Base-by-base conservation (phyloP, 2,329 filamentous ascomycete genomes). In the Colletotrichum sp. region DNA sequence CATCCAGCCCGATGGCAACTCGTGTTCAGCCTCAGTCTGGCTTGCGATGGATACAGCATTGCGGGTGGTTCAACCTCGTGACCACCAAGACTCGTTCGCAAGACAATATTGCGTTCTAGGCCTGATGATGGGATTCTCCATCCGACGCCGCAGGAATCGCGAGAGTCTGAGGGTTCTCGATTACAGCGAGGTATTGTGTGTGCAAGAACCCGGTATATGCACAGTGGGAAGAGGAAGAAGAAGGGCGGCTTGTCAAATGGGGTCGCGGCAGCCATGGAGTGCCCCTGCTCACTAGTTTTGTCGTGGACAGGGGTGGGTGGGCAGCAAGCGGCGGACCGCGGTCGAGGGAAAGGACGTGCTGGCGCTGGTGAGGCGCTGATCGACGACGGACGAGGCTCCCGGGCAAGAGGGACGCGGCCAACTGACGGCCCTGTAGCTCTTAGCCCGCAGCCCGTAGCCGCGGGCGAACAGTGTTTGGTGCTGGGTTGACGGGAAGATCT, bases 271-370 rank as follows among this genome's bases (percentile, higher is more conserved):
- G 44, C 49, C 65, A 73, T 76, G 73, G 70, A 36, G 18, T 3
- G 28, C 55, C 72, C 72, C 63, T 72, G 72, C 55, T 69, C 59
- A 7, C 34, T 69, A 69, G 65, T 69, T 69, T 73, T 65, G 70
- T 65, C 59, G 57, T 76, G 18, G 64, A 69, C 73, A 73, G 59
- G 73, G 70, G 34, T 69, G 28, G 28, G 34, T 44, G 64, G 55
- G 57, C 64, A 68, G 70, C 64, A 73, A 21, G 44, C 44, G 28
- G 64, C 18, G 70, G 63, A 49, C 63, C 16, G 64, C 44, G n/a
- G 44, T 52, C 44, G 44, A 52, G n/a, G 10, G 44, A 52, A 49
- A 39, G 63, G 49, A 28, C 44, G 57, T 68, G 39, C 28, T 65
- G 59, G 44, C 30, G 34, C 36, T 62, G 70, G 34, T 52, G 73